Base-by-base conservation (phyloP, 2,329 filamentous ascomycete genomes). In the Neurospora crassa region DNA sequence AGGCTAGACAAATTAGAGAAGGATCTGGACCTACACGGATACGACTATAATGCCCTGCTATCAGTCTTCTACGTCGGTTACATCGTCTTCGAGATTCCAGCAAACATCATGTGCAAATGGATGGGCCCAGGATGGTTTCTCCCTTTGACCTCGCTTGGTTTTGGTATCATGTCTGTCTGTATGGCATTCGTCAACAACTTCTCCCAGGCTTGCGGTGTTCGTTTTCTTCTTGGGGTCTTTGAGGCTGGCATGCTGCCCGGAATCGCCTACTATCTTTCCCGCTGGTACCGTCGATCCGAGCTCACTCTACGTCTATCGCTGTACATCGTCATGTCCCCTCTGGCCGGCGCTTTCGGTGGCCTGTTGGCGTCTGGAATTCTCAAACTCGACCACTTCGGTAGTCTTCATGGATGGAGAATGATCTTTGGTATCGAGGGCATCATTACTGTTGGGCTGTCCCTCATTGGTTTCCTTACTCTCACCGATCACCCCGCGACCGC, bases 371-470 rank as follows among this genome's bases (percentile, higher is more conserved):
- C 84, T 0, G 90, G 81, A 0, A 92, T 92, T 68, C 80, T 91
- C 10, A 87, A 82, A 0, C 83, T 92, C 6, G 79, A 85, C 34
- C 78, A 82, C 67, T 85, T 91, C 70, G 90, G 89, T 7, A 78
- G 81, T 4, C 79, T 91, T 0, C 81, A 80, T 34, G 80, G 79
- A 5, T 92, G 90, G 90, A 82, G 89, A 8, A 91, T 91, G 89
- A 91, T 92, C 69, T 92, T 92, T 70, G 86, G 84, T 4, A 88
- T 92, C n/a, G 90, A 92, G 77, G 90, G 90, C 24, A 87, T 91
- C 75, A 86, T 91, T 74, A 83, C 82, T 2, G 75, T 79, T 72
- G 81, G 82, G 0, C 78, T 92, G 0, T 82, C 85, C 0, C 14
- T 91, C 1, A 82, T 92, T 41, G 79, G 83, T 14, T 90, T 90